Conservation (phyloP, 2,329 filamentous ascomycete species). For the Penicillium hordei region DNA sequence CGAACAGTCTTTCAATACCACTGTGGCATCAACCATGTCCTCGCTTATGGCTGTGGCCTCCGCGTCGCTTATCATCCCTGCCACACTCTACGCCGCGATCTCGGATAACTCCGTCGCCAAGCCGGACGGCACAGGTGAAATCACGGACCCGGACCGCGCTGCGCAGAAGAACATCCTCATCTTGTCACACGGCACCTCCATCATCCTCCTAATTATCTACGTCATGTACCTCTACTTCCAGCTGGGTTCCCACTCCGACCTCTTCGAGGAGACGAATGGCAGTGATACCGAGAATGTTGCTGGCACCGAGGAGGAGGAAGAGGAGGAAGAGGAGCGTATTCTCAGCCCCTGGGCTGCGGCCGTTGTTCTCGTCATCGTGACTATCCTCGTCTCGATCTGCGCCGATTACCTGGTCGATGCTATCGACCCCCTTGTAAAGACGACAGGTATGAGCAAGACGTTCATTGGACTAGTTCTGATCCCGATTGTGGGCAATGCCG, state of each 20-base stretch:
- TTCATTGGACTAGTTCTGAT: slow-evolving; percentile 79
- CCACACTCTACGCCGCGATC: slow-evolving; percentile 69
- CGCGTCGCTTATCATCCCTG: slow-evolving; percentile 75
- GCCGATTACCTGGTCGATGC: slow-evolving; percentile 76
- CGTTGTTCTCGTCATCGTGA: slow-evolving; percentile 67
- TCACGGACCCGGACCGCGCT: slow-evolving; percentile 21
- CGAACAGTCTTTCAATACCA: slow-evolving; percentile 62
- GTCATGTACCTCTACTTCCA: slow-evolving; percentile 77
- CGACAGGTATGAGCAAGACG: slow-evolving; percentile 71
- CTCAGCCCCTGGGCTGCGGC: slow-evolving; percentile 65
- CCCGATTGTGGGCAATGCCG: slow-evolving; percentile 77
- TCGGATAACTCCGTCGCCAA: slow-evolving; percentile 36
- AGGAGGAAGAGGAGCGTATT: slow-evolving; percentile 51
- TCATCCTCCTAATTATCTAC: slow-evolving; percentile 74
- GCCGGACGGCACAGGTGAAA: background rate
- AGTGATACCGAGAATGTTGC: slow-evolving; percentile 43
- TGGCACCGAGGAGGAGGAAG: slow-evolving; percentile 41
- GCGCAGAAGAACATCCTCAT: slow-evolving; percentile 59
- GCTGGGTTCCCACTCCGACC: slow-evolving; percentile 68
- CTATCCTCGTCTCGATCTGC: slow-evolving; percentile 68
- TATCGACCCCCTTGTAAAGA: slow-evolving; percentile 70
- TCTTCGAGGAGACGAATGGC: slow-evolving; percentile 59
- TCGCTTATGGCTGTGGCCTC: slow-evolving; percentile 75
- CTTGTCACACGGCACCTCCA: slow-evolving; percentile 72
- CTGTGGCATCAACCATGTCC: slow-evolving; percentile 54